Evolutionary conservation across 176 grass and related monocot genomes (phyloP), one percentile per base, ranked within the genome.

Genomic region (Oryza rufipogon): DNA sequence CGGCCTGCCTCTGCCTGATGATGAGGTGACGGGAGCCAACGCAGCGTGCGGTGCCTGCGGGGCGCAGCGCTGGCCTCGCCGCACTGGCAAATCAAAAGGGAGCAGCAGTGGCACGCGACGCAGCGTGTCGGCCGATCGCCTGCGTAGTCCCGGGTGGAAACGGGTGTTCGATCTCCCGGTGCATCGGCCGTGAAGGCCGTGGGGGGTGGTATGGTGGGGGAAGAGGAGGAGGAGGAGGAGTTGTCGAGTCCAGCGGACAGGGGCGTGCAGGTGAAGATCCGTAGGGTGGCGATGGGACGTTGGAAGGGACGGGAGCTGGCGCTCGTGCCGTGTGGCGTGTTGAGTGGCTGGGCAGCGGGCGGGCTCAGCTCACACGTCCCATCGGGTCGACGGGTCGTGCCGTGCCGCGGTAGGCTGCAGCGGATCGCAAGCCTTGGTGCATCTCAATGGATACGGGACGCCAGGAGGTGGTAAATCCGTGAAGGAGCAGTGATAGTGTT

Each of bases 231-330:
- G n/a, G 39, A 41, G 39, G 39, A 75, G 25, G 85, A 76, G 19
- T 76, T 75, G 85, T 87, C 85, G n/a, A 48, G 26, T 80, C 84
- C 28, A 77, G 19, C 54, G 54, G 54, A 58, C 54, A 20, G 56
- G 56, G n/a, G 19, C 19, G 19, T 60, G 19, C 30, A 33, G 58
- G n/a, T 45, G 14, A 14, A 25, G 75, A 52, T 44, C 9, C 45
- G 83, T 71, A n/a, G 64, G 65, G 16, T 78, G 25, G 36, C 45
- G 77, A 87, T 22, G 65, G 78, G 78, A 87, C 79, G 79, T 81
- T 61, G 72, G 86, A 39, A 49, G 69, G 71, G 61, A 81, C 19
- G 7, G 51, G 7, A 2, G 7, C 68, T 38, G 68, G 20, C 19
- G 2, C 5, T 7, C 19, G 0, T 28, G 12, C 51, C 51, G 51